Evolutionary conservation across 768 basidiomycete genomes (phyloP), one percentile per base, ranked within the genome.

Genomic region (Sarcodon aspratus): DNA sequence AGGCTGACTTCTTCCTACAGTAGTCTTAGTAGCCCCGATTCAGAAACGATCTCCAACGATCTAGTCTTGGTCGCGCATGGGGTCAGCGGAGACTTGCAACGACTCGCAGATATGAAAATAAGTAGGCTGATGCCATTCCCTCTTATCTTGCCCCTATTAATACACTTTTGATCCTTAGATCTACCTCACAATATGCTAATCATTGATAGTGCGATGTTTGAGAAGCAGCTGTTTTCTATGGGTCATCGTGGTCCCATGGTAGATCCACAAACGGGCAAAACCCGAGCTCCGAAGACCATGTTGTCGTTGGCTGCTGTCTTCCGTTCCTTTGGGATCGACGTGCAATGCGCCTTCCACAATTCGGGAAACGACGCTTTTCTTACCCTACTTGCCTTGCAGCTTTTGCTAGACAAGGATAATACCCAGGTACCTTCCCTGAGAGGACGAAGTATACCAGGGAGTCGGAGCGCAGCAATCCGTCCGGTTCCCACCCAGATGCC

Each of bases 321-420:
- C n/a, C 72, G 69, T 48, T 82, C 83, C 4, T 69, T 85, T 34
- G 70, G 73, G 13, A 56, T 72, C 46, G 59, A 62, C 57, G 37
- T 62, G 46, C 58, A 59, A 52, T 78, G 75, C 50, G 59, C 63
- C 11, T 59, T 82, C 50, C 77, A 84, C 60, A 88, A 89, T 57
- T 68, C 87, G n/a, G 87, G 87, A 11, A 91, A 91, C 61, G 82
- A 86, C 52, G 82, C 88, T 3, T 78, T 85, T 57, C 69, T 84
- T 69, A 66, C 68, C 46, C 72, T 91, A 31, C 76, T 84, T 37
- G 76, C 71, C 10, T 67, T 90, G 32, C 87, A 91, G 57, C 68
- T 76, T 56, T 71, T 91, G 36, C 62, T 86, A 10, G 80, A 82
- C 47, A 81, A 79, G 0, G 61, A 63, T 17, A 63, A 65, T 10